phyloP scores from a whole-genome alignment of 2,329 filamentous ascomycete genomes.

The Mollisiaceae sp. region DNA sequence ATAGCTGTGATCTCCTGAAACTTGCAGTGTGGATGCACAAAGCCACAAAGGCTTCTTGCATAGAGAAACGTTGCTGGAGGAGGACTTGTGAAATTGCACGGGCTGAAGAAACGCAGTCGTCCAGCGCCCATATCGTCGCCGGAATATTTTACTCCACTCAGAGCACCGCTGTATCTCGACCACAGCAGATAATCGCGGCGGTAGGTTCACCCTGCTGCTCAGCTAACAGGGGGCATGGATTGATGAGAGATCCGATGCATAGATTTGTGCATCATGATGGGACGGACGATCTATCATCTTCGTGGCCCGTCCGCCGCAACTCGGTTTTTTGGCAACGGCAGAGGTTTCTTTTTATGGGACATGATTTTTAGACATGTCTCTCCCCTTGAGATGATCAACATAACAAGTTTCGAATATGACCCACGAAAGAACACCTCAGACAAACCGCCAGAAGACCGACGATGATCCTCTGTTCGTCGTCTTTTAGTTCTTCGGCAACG shows the following conservation, averaged over 20 bases:
- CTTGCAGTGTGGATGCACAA: background rate
- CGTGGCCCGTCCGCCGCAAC: background rate
- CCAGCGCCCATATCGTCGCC: background rate
- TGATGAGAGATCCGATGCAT: slow-evolving; percentile 24
- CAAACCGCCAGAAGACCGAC: background rate
- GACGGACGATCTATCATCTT: slow-evolving; percentile 21
- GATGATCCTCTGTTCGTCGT: background rate
- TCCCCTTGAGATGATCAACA: background rate
- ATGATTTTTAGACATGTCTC: slow-evolving; percentile 3
- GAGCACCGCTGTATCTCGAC: background rate
- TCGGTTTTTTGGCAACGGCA: background rate
- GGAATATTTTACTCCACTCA: background rate
- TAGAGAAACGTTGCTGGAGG: background rate
- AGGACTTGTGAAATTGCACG: background rate
- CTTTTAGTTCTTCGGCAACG: background rate
- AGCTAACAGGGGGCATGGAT: slow-evolving; percentile 16
- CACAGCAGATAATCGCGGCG: background rate
- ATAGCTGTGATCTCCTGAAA: background rate
- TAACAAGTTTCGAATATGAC: background rate
- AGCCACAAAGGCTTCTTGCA: background rate
- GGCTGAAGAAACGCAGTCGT: background rate
- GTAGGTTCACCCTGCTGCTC: background rate
- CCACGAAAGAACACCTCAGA: background rate
- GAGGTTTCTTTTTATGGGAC: background rate
- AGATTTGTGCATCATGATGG: slow-evolving; percentile 12